Evolutionary conservation across 148 eudicot genomes (phyloP).

Genomic region (Polygonum maritimum): DNA sequence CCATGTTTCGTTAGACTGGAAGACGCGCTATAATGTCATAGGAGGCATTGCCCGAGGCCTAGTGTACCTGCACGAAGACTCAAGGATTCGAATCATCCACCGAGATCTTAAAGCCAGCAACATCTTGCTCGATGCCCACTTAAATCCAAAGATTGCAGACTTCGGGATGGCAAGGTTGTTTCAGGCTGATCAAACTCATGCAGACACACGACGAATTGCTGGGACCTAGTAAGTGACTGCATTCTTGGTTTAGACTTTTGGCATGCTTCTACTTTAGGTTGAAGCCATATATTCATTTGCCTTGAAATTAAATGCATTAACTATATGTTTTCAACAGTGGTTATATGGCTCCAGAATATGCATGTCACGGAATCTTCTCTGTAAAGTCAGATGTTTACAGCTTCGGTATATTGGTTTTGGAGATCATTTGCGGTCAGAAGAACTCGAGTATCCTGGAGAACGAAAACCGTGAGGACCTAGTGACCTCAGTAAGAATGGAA

Average conservation of each 20-base stretch:
- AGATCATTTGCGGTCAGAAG: slow-evolving; percentile 31
- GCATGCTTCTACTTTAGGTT: too few species aligned
- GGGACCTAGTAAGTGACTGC: slow-evolving; percentile 30
- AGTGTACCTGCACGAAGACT: slow-evolving; percentile 25
- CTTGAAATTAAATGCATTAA: too few species aligned
- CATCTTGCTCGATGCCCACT: slow-evolving; percentile 20
- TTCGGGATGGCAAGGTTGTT: slow-evolving; percentile 34
- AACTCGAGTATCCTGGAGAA: slow-evolving; percentile 24
- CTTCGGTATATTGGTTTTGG: slow-evolving; percentile 40
- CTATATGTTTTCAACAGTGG: slow-evolving; percentile 19
- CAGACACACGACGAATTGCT: slow-evolving; percentile 13
- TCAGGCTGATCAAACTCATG: slow-evolving; percentile 22
- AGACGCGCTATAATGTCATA: slow-evolving; percentile 20
- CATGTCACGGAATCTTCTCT: slow-evolving; percentile 30
- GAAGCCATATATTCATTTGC: too few species aligned
- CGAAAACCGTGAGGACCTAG: slow-evolving; percentile 23
- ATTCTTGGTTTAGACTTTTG: slow-evolving; percentile 3
- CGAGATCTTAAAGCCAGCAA: slow-evolving; percentile 32
- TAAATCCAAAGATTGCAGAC: slow-evolving; percentile 29
- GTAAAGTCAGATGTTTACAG: slow-evolving; percentile 44
- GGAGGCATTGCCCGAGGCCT: slow-evolving; percentile 24
- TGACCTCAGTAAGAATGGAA: slow-evolving; percentile 28
- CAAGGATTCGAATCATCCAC: slow-evolving; percentile 18
- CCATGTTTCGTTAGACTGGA: slow-evolving; percentile 16
- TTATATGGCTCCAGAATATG: slow-evolving; percentile 50